A percentile compares a stretch with the other conserved stretches of the same genome.
Conservation (phyloP, 2,329 filamentous ascomycete genomes). For the Aspergillus clavatus region DNA sequence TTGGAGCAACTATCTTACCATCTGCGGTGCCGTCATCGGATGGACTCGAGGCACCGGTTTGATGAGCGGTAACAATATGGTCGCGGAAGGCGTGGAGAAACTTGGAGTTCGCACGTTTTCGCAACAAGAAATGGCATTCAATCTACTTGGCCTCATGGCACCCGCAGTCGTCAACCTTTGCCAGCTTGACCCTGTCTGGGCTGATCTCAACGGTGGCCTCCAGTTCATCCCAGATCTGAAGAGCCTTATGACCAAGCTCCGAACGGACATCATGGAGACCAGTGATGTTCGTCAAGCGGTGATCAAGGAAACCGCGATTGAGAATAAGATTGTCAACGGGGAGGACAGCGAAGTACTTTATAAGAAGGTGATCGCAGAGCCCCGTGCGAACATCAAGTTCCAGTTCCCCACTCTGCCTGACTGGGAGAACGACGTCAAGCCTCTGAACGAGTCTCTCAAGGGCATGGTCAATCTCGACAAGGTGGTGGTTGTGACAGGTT, state of each 20-base stretch:
- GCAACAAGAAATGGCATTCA: constrained; percentile 99
- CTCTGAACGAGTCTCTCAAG: constrained; percentile 81
- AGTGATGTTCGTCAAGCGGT: constrained; percentile 91
- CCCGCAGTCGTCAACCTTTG: constrained; percentile 91
- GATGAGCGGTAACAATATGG: constrained; percentile 97
- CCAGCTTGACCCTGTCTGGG: constrained; percentile 91
- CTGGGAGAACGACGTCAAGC: constrained; percentile 86
- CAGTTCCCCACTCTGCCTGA: constrained; percentile 87
- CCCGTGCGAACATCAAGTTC: constrained; percentile 96
- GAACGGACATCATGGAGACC: constrained; percentile 91
- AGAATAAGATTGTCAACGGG: constrained; percentile 96
- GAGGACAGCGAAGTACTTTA: constrained; percentile 87
- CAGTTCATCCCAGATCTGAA: constrained; percentile 97
- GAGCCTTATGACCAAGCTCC: constrained; percentile 84
- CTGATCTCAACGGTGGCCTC: constrained; percentile 93
- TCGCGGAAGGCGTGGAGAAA: constrained; percentile 93
- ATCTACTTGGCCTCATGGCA: constrained; percentile 92
- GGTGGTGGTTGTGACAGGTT: constrained; percentile 95
- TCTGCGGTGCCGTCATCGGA: constrained; percentile 96
- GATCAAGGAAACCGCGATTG: constrained; percentile 89
- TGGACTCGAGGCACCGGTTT: constrained; percentile 98
- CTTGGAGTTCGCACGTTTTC: constrained; percentile 98
- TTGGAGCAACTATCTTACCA: constrained; percentile 96
- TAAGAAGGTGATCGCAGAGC: constrained; percentile 89
- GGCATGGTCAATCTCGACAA: constrained; percentile 99